These are phyloP conservation scores for Rhodotorula babjevae DNA, from an alignment of 768 basidiomycete species.

Conservation along the genomic window DNA sequence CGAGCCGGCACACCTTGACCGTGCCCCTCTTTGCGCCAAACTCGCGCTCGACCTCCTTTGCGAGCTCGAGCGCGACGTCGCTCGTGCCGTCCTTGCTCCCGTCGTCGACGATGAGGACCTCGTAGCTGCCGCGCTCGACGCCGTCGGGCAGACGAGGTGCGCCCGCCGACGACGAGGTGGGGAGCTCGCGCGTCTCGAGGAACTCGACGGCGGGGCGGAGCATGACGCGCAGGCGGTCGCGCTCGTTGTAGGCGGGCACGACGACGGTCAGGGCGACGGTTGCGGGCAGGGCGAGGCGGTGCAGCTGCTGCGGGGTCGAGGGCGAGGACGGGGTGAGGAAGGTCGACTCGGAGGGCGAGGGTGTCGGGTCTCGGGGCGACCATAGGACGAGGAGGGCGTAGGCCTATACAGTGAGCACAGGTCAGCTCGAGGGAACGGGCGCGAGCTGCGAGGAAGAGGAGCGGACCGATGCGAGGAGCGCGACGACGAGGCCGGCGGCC, in stretches of 20 bases:
- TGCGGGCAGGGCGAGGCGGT: slow-evolving; percentile 55
- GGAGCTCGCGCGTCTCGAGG: slow-evolving; percentile 54
- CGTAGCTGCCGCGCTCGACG: slow-evolving; percentile 49
- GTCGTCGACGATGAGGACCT: slow-evolving; percentile 85
- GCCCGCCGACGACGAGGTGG: neutral
- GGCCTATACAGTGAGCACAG: slow-evolving; percentile 53
- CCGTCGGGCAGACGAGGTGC: neutral
- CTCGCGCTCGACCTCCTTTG: slow-evolving; percentile 52
- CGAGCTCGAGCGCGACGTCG: slow-evolving; percentile 61
- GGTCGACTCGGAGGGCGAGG: slow-evolving; percentile 62
- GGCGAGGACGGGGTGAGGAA: slow-evolving; percentile 61
- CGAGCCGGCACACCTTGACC: slow-evolving; percentile 72
- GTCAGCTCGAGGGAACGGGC: too few species aligned
- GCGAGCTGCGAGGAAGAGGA: neutral
- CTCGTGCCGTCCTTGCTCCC: slow-evolving; percentile 76
- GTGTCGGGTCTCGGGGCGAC: slow-evolving; percentile 66
- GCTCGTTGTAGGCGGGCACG: slow-evolving; percentile 89
- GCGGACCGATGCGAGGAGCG: neutral
- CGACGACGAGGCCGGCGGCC: neutral
- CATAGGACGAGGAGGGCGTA: slow-evolving; percentile 67
- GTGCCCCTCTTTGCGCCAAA: slow-evolving; percentile 50
- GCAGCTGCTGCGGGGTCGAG: slow-evolving; percentile 52
- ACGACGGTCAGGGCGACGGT: slow-evolving; percentile 71
- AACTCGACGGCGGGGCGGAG: slow-evolving; percentile 59
- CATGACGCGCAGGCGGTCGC: slow-evolving; percentile 76